phyloP scores from a whole-genome alignment of 2,329 filamentous ascomycete genomes.

The Sclerotinia minor region DNA sequence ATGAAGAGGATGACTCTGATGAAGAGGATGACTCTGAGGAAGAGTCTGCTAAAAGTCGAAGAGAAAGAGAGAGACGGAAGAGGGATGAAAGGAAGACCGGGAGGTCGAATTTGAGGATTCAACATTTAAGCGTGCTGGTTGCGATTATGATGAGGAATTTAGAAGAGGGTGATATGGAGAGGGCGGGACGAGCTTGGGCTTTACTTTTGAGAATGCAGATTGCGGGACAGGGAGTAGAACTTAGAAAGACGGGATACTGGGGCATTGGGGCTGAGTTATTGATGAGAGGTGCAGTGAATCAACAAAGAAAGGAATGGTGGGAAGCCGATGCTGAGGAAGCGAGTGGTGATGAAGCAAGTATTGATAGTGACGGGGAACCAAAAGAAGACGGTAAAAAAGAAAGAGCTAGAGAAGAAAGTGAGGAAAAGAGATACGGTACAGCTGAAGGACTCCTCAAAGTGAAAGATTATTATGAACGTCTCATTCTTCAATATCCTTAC shows the following conservation, averaged over 20 bases:
- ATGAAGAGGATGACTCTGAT: conserved; percentile 23
- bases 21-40: conserved; percentile 28
- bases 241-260: conserved; percentile 72
- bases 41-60: conserved; percentile 29
- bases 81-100: conserved; percentile 24
- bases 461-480: conserved; percentile 70
- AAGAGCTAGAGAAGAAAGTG: conserved; percentile 12
- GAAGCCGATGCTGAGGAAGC: conserved; percentile 11
- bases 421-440: conserved; percentile 43
- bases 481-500: conserved; percentile 77
- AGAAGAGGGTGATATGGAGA: conserved; percentile 65
- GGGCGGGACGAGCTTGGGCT: conserved; percentile 74
- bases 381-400: conserved; percentile 25
- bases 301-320: conserved; percentile 26
- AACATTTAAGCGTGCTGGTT: conserved; percentile 66
- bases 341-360: conserved; percentile 8
- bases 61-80: conserved; percentile 18
- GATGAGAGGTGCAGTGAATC: conserved; percentile 52
- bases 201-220: conserved; percentile 66
- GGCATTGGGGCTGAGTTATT: conserved; percentile 82
- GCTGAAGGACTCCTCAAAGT: conserved; percentile 56
- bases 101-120: conserved; percentile 44
- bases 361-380: conserved; percentile 18
- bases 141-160: conserved; percentile 73
- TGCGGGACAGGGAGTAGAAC: conserved; percentile 59